Conservation (phyloP, 441 rosid species). For the Brassica hybrid region DNA sequence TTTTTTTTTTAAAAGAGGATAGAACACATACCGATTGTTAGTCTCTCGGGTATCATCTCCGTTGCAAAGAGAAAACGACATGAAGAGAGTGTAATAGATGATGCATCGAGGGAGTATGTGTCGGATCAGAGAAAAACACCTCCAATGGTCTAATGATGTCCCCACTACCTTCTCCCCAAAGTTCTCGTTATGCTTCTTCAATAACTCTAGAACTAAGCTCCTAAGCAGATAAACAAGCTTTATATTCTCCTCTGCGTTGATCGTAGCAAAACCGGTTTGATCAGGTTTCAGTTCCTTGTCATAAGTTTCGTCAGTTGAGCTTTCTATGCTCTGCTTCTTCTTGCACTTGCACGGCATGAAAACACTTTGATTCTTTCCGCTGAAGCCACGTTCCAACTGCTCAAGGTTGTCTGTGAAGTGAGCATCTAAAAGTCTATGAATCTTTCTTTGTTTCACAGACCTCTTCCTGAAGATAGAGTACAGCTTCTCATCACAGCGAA, state of each 20-base stretch:
- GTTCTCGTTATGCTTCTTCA: slow-evolving; percentile 36
- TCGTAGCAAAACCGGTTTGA: slow-evolving; percentile 31
- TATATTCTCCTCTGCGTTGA: slow-evolving; percentile 33
- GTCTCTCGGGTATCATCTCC: too few relatives aligned
- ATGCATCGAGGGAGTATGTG: too few relatives aligned
- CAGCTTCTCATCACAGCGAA: too few relatives aligned
- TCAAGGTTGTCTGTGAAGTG: slow-evolving; percentile 41
- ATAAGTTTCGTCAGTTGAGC: not conserved
- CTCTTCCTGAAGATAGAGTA: too few relatives aligned
- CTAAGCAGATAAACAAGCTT: slow-evolving; percentile 40
- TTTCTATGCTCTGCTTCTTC: slow-evolving; percentile 5
- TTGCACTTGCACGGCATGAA: slow-evolving; percentile 26
- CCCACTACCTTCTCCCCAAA: slow-evolving; percentile 59
- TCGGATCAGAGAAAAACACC: too few relatives aligned
- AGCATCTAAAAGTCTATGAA: slow-evolving; percentile 11
- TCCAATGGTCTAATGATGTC: too few relatives aligned
- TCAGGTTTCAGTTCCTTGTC: slow-evolving; percentile 29
- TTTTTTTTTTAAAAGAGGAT: too few relatives aligned
- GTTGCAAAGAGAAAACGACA: too few relatives aligned
- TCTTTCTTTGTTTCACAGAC: not conserved
- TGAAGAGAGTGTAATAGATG: too few relatives aligned
- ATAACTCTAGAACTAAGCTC: slow-evolving; percentile 36
- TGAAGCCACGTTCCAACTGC: slow-evolving; percentile 23
- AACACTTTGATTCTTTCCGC: slow-evolving; percentile 14
- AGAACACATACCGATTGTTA: too few relatives aligned